Evolutionary conservation across 345 rosid genomes (phyloP).

Genomic region (Crucihimalaya himalaica): DNA sequence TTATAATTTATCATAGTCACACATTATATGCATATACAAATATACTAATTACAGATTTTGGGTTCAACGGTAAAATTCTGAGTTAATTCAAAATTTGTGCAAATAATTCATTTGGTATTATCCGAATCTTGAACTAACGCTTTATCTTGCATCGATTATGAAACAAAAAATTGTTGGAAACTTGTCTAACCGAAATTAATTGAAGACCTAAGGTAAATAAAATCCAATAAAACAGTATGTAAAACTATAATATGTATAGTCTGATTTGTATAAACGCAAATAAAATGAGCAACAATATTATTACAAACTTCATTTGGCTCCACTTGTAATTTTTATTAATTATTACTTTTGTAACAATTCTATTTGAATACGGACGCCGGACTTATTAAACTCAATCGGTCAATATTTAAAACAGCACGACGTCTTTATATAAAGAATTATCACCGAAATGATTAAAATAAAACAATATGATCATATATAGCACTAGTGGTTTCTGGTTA

Average conservation of each 20-base stretch:
- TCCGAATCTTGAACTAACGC: background rate
- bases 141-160: background rate
- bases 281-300: background rate
- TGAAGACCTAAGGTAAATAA: background rate
- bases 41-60: background rate
- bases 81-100: background rate
- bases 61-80: background rate
- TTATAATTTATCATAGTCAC: background rate
- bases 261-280: background rate
- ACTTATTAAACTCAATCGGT: conserved; percentile 12
- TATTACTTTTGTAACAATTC: background rate
- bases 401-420: conserved; percentile 25
- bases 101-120: background rate
- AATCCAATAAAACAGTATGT: background rate
- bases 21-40: background rate
- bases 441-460: background rate
- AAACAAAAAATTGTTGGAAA: background rate
- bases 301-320: conserved; percentile 7
- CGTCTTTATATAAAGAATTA: conserved; percentile 7
- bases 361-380: conserved; percentile 27
- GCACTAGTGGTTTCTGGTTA: background rate
- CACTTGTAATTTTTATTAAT: conserved; percentile 17
- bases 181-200: background rate
- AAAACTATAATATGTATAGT: background rate
- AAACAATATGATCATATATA: background rate